These are phyloP conservation scores for Macaranga tanarius DNA, from an alignment of 441 rosid species.

Conservation along the genomic window DNA sequence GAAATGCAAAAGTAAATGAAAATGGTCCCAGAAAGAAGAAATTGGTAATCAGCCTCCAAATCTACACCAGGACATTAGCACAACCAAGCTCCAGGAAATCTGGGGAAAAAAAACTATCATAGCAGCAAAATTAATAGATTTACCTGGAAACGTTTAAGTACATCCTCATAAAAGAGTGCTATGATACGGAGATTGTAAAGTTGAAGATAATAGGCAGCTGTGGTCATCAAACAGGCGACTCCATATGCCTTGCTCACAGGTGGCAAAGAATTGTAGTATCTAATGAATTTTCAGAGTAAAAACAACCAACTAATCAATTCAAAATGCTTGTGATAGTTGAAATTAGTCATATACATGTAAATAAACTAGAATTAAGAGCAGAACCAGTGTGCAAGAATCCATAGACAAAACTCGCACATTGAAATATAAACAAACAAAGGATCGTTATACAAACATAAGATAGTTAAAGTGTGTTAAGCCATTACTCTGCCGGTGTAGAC, in stretches of 20 bases:
- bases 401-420: not conserved
- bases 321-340: no score
- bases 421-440: not conserved
- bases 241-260: conserved; percentile 72
- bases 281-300: conserved; percentile 13
- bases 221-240: conserved; percentile 58
- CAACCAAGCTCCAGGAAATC: not conserved
- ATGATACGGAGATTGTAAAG: conserved; percentile 40
- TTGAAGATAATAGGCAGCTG: conserved; percentile 40
- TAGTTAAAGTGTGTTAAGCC: conserved; percentile 11
- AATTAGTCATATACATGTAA: no score
- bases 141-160: conserved; percentile 57
- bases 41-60: conserved; percentile 62
- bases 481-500: conserved; percentile 61
- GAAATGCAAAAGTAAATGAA: conserved; percentile 52
- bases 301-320: no score
- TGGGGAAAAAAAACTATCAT: not conserved
- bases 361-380: not conserved
- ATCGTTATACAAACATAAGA: not conserved
- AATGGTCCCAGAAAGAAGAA: conserved; percentile 62
- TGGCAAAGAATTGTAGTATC: conserved; percentile 57
- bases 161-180: conserved; percentile 43
- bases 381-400: not conserved
- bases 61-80: conserved; percentile 28
- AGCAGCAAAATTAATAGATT: not conserved